These are phyloP conservation scores for Irpex sp. DNA, from an alignment of 1,284 basidiomycete genomes.

Conservation along the genomic window DNA sequence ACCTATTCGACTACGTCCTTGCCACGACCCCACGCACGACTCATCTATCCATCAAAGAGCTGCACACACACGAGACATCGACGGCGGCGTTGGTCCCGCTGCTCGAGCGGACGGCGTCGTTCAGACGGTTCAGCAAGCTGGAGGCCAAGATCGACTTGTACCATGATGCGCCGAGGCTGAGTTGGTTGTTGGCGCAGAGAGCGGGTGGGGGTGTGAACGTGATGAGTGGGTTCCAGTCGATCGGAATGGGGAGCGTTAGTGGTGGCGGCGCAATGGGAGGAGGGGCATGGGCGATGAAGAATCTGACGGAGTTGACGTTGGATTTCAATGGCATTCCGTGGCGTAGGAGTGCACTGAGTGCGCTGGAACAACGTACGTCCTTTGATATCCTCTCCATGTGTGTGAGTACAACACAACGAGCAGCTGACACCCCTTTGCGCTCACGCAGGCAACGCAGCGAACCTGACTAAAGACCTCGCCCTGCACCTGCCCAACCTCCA, in stretches of 20 bases:
- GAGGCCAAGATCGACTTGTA: background rate
- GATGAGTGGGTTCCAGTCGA: background rate
- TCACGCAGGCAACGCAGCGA: background rate
- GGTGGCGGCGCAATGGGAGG: background rate
- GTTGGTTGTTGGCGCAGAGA: background rate
- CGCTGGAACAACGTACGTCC: background rate
- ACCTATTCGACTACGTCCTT: background rate
- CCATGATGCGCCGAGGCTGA: background rate
- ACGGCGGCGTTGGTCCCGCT: background rate
- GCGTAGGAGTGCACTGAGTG: background rate
- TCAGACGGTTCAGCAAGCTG: background rate
- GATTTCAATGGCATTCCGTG: background rate
- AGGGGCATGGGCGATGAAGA: background rate
- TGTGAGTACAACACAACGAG: background rate
- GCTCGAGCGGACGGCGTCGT: background rate
- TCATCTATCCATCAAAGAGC: background rate
- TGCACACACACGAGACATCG: background rate
- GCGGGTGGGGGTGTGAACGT: background rate
- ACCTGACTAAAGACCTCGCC: background rate
- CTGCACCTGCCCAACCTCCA: background rate
- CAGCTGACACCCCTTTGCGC: background rate
- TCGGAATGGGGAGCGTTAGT: background rate
- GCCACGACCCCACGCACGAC: background rate
- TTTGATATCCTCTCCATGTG: background rate
- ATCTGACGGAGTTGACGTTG: background rate